Conservation (phyloP, 2,329 filamentous ascomycete genomes). For the Leptoxyphium fumago region DNA sequence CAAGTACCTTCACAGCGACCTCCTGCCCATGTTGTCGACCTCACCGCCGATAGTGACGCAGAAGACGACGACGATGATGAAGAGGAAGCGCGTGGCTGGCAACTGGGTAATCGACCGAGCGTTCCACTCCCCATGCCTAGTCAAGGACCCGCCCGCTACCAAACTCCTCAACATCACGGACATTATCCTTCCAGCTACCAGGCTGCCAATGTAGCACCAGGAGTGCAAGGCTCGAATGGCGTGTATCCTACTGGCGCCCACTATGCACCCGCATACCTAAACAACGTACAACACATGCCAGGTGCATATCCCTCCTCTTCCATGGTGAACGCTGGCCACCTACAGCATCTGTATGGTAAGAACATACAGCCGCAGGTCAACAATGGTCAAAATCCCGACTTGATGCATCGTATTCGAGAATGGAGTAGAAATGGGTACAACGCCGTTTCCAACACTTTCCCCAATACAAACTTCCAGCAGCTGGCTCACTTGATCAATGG, state of each 20-base stretch:
- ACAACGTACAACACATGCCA: conserved; percentile 8
- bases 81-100: too few species aligned
- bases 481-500: conserved; percentile 9
- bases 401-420: neutral
- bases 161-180: neutral
- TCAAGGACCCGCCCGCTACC: neutral
- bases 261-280: neutral
- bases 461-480: conserved; percentile 4
- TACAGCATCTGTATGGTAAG: neutral
- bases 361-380: neutral
- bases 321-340: neutral
- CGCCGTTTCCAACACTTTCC: neutral
- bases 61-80: conserved; percentile 5
- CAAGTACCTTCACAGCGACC: conserved; percentile 7
- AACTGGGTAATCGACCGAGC: conserved; percentile 10
- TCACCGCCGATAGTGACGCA: conserved; percentile 18
- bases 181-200: neutral
- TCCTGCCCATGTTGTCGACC: conserved; percentile 14
- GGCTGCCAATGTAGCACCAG: neutral
- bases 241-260: neutral
- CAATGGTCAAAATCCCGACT: neutral
- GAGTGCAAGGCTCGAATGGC: neutral
- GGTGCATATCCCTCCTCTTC: conserved; percentile 8
- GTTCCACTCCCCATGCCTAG: conserved; percentile 1
- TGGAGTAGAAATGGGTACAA: neutral